Conservation (phyloP, 768 basidiomycete species). For the Kwoniella sp. region DNA sequence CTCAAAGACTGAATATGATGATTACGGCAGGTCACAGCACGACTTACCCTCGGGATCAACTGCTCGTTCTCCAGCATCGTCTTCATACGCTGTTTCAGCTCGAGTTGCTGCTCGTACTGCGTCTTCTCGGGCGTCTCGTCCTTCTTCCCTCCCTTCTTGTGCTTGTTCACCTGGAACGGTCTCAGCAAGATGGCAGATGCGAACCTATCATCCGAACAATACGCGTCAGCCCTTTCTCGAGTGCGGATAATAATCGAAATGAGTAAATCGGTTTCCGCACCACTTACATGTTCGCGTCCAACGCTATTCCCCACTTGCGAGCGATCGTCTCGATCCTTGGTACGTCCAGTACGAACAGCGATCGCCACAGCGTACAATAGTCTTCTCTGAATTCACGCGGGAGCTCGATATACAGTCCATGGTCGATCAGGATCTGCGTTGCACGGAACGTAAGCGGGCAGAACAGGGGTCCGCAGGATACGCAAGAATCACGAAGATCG, state of each 20-base stretch:
- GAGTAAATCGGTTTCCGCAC: background rate
- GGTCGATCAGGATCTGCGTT: slow-evolving; percentile 78
- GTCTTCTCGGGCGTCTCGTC: slow-evolving; percentile 34
- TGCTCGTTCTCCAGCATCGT: slow-evolving; percentile 58
- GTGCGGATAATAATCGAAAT: background rate
- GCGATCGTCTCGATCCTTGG: slow-evolving; percentile 55
- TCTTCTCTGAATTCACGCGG: slow-evolving; percentile 69
- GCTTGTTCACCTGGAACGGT: slow-evolving; percentile 52
- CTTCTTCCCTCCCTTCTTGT: slow-evolving; percentile 26
- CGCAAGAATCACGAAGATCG: background rate
- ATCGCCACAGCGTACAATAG: slow-evolving; percentile 74
- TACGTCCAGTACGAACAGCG: slow-evolving; percentile 56
- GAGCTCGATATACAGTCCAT: slow-evolving; percentile 82
- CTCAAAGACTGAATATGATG: too few relatives aligned
- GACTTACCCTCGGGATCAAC: slow-evolving; percentile 59
- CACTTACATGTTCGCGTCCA: slow-evolving; percentile 55
- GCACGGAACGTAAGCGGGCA: slow-evolving; percentile 57
- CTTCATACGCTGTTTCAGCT: slow-evolving; percentile 55
- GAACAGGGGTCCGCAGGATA: background rate
- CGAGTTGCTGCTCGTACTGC: slow-evolving; percentile 57
- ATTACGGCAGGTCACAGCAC: slow-evolving; percentile 65
- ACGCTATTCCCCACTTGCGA: slow-evolving; percentile 55
- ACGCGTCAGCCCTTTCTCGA: background rate
- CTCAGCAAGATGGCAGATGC: slow-evolving; percentile 57
- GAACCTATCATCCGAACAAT: slow-evolving; percentile 38